These are phyloP conservation scores for Bipolaris cookei DNA, from an alignment of 2,329 filamentous ascomycete species.

Conservation along the genomic window DNA sequence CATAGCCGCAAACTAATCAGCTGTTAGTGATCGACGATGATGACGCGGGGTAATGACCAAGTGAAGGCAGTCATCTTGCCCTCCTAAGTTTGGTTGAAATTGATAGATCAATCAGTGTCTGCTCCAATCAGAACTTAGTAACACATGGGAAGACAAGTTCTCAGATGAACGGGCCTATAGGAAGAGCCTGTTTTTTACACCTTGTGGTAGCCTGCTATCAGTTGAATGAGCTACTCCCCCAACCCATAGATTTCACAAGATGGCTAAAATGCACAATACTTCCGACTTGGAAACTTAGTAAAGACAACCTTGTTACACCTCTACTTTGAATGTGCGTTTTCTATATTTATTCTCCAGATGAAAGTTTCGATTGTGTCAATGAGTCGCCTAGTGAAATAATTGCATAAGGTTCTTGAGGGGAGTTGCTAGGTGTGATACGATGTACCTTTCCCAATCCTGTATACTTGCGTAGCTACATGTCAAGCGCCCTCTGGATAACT, in stretches of 20 bases:
- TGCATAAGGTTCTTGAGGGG: neutral
- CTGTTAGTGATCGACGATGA: slow-evolving; percentile 6
- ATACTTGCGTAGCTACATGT: neutral
- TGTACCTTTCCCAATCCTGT: neutral
- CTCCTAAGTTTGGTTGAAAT: neutral
- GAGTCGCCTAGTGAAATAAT: neutral
- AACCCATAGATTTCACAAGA: neutral
- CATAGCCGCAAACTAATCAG: slow-evolving; percentile 11
- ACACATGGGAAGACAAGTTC: neutral
- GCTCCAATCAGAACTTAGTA: neutral
- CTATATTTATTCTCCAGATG: neutral
- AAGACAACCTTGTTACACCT: neutral
- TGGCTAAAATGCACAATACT: neutral
- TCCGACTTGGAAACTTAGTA: neutral
- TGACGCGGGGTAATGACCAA: slow-evolving; percentile 1
- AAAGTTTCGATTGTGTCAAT: neutral
- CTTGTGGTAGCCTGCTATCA: neutral
- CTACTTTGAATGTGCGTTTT: neutral
- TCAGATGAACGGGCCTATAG: neutral
- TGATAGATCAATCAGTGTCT: neutral
- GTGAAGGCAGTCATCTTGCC: neutral
- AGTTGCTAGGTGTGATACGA: neutral
- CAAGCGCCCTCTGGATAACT: neutral
- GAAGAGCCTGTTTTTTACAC: too few relatives aligned
- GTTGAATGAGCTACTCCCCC: too few relatives aligned